Evolutionary conservation across 257 asterid species (phyloP).

Genomic region (Nicotiana benthamiana): DNA sequence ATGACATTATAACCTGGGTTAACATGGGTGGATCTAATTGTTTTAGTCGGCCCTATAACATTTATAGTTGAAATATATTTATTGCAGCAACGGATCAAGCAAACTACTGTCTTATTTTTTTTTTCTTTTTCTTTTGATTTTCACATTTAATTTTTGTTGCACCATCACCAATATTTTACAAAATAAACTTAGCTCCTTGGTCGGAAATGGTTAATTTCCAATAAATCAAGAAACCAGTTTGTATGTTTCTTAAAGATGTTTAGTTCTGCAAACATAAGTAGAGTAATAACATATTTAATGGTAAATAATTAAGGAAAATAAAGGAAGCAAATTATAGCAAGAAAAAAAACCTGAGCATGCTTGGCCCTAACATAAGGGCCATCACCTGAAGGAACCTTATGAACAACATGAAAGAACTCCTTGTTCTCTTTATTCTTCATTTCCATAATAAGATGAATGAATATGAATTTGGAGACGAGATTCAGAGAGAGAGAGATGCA

Average conservation of each 20-base stretch:
- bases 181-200: too few species aligned
- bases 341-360: conserved; percentile 56
- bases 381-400: conserved; percentile 86
- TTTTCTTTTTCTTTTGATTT: too few species aligned
- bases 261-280: too few species aligned
- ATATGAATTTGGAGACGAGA: not conserved
- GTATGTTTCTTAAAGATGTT: not conserved
- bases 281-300: not conserved
- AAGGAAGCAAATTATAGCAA: too few species aligned
- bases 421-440: conserved; percentile 16
- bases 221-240: not conserved
- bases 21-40: too few species aligned
- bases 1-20: not conserved
- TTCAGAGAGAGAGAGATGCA: not conserved
- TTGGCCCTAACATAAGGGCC: conserved; percentile 92
- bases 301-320: not conserved
- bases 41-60: too few species aligned
- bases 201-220: too few species aligned
- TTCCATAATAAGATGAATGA: not conserved
- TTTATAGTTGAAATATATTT: not conserved
- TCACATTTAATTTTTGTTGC: too few species aligned
- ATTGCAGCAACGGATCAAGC: not conserved
- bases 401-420: conserved; percentile 40
- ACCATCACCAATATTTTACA: too few species aligned
- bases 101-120: not conserved